Evolutionary conservation across 768 basidiomycete genomes (phyloP).

Genomic region (Phallus indusiatus): DNA sequence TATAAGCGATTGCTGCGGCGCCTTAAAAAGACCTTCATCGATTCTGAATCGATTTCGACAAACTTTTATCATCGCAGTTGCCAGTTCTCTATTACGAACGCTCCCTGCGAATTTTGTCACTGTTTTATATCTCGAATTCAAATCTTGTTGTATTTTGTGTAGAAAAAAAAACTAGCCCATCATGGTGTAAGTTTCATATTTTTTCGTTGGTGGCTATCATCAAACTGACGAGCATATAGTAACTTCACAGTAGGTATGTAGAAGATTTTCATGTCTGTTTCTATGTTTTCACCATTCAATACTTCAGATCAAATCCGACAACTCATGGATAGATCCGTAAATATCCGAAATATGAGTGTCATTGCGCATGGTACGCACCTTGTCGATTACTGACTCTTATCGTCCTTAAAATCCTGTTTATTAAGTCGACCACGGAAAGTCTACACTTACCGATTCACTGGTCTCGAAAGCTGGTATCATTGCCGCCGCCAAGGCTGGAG

Average conservation of each 20-base stretch:
- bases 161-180: constrained; percentile 33
- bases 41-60: constrained; percentile 3
- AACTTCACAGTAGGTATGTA: constrained; percentile 83
- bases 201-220: constrained; percentile 19
- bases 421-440: constrained; percentile 99
- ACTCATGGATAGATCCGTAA: constrained; percentile 85
- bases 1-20: constrained; percentile 5
- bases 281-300: constrained; percentile 10
- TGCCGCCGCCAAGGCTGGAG: constrained; percentile 87
- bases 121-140: background rate
- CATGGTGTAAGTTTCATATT: constrained; percentile 67
- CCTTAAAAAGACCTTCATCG: constrained; percentile 1
- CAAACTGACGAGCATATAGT: constrained; percentile 33
- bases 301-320: constrained; percentile 70
- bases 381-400: constrained; percentile 12
- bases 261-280: background rate
- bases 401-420: background rate
- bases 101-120: background rate
- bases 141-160: background rate
- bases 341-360: constrained; percentile 93
- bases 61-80: background rate
- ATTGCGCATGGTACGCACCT: constrained; percentile 71
- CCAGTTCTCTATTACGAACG: background rate
- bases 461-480: constrained; percentile 99
- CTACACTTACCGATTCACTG: constrained; percentile 96